Percentiles rank a stretch among this genome's conserved stretches.
phyloP scores from a whole-genome alignment of 371 early-diverging fungal species.

The Conidiobolus incongruus region DNA sequence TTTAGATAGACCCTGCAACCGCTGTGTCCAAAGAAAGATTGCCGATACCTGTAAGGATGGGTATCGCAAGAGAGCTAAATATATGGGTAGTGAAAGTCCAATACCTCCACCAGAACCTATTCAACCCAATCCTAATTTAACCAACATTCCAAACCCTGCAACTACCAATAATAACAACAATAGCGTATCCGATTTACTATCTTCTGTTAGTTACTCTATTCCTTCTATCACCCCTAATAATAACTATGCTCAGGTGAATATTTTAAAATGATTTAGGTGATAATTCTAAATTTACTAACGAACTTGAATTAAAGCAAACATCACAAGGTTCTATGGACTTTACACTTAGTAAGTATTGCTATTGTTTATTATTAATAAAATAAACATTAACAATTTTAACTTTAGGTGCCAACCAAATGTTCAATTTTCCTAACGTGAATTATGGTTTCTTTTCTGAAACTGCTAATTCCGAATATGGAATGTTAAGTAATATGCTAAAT shows the following conservation, averaged over 20 bases:
- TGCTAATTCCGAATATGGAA: constrained; percentile 66
- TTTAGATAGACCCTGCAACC: constrained; percentile 55
- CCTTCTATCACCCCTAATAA: neutral
- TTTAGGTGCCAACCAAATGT: too few species aligned
- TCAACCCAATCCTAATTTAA: neutral
- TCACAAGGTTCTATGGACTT: too few species aligned
- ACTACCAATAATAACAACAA: neutral
- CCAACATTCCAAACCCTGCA: neutral
- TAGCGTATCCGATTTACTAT: neutral
- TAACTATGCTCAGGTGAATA: neutral
- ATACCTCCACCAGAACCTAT: neutral
- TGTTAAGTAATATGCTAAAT: constrained; percentile 62
- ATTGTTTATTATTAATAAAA: too few species aligned
- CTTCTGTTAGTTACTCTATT: neutral
- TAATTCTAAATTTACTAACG: too few species aligned
- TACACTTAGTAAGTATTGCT: too few species aligned
- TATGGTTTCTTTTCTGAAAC: constrained; percentile 61
- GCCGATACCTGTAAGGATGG: constrained; percentile 53
- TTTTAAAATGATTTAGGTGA: constrained; percentile 5
- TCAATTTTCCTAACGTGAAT: constrained; percentile 6
- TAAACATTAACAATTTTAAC: too few species aligned
- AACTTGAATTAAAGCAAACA: too few species aligned
- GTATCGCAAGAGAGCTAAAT: constrained; percentile 55
- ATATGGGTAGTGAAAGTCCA: constrained; percentile 14
- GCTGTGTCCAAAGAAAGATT: constrained; percentile 58